Conservation (phyloP, 2,329 filamentous ascomycete genomes). For the Fusarium sp. region DNA sequence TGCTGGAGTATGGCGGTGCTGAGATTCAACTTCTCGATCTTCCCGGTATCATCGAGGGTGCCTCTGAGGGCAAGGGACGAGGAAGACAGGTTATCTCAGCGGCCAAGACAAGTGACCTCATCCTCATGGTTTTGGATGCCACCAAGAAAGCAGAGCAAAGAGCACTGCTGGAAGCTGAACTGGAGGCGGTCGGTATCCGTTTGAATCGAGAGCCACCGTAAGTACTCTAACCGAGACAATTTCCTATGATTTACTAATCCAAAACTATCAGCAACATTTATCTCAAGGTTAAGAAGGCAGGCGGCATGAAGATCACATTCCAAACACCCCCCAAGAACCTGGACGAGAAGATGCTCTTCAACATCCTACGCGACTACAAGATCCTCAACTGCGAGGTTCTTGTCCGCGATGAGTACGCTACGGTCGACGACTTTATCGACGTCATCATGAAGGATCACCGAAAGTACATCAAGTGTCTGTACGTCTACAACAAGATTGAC, state of each 20-base stretch:
- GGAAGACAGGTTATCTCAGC: conserved; percentile 97
- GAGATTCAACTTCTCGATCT: conserved; percentile 98
- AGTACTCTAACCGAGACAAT: conserved; percentile 45
- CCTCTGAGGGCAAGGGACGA: conserved; percentile 92
- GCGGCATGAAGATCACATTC: conserved; percentile 99
- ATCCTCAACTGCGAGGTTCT: conserved; percentile 97
- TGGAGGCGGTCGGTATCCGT: conserved; percentile 94
- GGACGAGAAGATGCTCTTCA: conserved; percentile 98
- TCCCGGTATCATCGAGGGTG: conserved; percentile 97
- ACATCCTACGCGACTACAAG: conserved; percentile 98
- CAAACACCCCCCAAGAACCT: conserved; percentile 86
- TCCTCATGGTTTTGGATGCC: conserved; percentile 96
- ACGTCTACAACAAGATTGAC: conserved; percentile 99
- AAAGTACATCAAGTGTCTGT: conserved; percentile 94
- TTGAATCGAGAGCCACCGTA: conserved; percentile 91
- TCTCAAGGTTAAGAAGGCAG: conserved; percentile 92
- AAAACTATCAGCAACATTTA: conserved; percentile 81
- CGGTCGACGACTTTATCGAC: conserved; percentile 98
- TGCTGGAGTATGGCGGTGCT: conserved; percentile 95
- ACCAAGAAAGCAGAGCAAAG: conserved; percentile 97
- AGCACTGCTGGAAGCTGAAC: conserved; percentile 85
- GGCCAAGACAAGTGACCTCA: conserved; percentile 96
- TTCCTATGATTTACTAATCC: conserved; percentile 23
- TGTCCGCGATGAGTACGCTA: conserved; percentile 92
- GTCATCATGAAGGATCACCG: conserved; percentile 99